Evolutionary conservation across 2,329 filamentous ascomycete genomes (phyloP).

Genomic region (Neonectria ditissima): DNA sequence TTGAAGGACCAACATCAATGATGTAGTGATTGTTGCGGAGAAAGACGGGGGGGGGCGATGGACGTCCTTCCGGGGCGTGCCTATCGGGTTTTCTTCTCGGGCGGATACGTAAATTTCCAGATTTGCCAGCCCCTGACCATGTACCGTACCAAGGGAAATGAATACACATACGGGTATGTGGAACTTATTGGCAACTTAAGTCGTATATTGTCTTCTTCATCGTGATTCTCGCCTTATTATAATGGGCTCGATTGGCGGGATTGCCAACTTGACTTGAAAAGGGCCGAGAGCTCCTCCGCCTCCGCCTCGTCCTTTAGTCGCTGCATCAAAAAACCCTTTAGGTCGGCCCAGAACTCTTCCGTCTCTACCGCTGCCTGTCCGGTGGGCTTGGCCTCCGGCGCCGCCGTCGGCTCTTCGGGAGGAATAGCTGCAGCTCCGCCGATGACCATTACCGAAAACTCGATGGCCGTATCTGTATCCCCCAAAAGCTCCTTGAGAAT

Average conservation of each 20-base stretch:
- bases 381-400: slow-evolving; percentile 42
- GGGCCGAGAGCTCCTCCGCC: slow-evolving; percentile 71
- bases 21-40: slow-evolving; percentile 44
- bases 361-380: slow-evolving; percentile 74
- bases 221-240: slow-evolving; percentile 27
- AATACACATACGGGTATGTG: slow-evolving; percentile 47
- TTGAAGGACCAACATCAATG: slow-evolving; percentile 42
- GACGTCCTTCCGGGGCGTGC: slow-evolving; percentile 33
- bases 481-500: slow-evolving; percentile 78
- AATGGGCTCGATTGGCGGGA: slow-evolving; percentile 52
- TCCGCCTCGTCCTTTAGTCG: slow-evolving; percentile 77
- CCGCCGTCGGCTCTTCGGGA: slow-evolving; percentile 54
- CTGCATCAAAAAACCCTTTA: slow-evolving; percentile 83
- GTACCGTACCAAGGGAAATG: slow-evolving; percentile 47
- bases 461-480: slow-evolving; percentile 64
- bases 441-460: slow-evolving; percentile 90
- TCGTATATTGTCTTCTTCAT: slow-evolving; percentile 34
- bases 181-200: slow-evolving; percentile 37
- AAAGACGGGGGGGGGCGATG: slow-evolving; percentile 33
- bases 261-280: slow-evolving; percentile 81
- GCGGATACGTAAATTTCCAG: slow-evolving; percentile 45
- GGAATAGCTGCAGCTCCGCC: slow-evolving; percentile 69
- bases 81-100: slow-evolving; percentile 41
- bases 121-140: slow-evolving; percentile 46
- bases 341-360: slow-evolving; percentile 86